phyloP scores from a whole-genome alignment of 345 rosid genomes.

The Mercurialis annua region DNA sequence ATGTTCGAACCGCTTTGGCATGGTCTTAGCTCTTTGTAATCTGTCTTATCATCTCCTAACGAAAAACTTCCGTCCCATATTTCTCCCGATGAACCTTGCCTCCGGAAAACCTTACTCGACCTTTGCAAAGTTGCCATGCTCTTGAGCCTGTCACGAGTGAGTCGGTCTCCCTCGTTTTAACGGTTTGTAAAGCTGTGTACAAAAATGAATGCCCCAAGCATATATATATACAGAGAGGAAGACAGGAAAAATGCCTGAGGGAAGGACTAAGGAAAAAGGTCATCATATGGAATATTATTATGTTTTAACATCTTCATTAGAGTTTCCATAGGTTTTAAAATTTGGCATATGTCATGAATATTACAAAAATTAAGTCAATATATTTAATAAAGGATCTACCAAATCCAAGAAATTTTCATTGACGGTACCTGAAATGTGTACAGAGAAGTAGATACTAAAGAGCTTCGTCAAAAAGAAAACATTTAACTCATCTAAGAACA shows the following conservation, averaged over 20 bases:
- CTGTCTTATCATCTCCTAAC: constrained; percentile 4
- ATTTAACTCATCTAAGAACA: background rate
- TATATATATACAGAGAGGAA: background rate
- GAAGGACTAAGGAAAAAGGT: background rate
- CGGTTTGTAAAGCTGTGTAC: background rate
- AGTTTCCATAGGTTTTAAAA: background rate
- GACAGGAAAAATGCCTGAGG: background rate
- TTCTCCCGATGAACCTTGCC: constrained; percentile 31
- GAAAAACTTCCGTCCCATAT: constrained; percentile 26
- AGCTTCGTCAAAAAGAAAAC: background rate
- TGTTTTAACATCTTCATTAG: background rate
- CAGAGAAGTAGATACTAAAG: background rate
- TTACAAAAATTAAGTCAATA: background rate
- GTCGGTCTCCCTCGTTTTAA: background rate
- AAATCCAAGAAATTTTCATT: background rate
- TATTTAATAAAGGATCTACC: background rate
- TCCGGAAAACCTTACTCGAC: constrained; percentile 25
- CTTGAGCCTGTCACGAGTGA: background rate
- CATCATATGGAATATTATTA: constrained; percentile 6
- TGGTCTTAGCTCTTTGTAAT: constrained; percentile 23
- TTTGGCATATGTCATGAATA: background rate
- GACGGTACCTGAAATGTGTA: background rate
- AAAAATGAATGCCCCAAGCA: background rate
- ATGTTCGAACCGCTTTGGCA: constrained; percentile 23
- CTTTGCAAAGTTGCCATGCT: constrained; percentile 27